These are phyloP conservation scores for Diversispora epigaea DNA, from an alignment of 192 early-diverging fungal genomes.

Conservation along the genomic window DNA sequence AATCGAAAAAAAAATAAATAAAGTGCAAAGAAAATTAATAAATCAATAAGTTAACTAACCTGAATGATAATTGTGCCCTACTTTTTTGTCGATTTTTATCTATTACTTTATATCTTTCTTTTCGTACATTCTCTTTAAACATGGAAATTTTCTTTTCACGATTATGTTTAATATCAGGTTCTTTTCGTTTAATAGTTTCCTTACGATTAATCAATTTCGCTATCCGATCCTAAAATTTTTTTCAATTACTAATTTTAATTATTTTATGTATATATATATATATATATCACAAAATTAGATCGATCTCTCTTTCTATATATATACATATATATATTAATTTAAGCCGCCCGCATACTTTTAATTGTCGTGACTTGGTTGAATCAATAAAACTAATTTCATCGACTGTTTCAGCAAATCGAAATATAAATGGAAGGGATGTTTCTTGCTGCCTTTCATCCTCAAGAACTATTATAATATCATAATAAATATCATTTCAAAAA, in stretches of 20 bases:
- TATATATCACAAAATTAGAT: too few species aligned
- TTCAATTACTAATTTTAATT: background rate
- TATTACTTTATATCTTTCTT: constrained; percentile 52
- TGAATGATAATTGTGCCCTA: background rate
- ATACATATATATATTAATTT: too few species aligned
- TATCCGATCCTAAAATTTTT: constrained; percentile 35
- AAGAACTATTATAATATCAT: background rate
- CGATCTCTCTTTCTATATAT: too few species aligned
- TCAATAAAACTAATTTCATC: constrained; percentile 62
- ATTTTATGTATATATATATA: too few species aligned
- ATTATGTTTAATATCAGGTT: background rate
- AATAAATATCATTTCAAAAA: background rate
- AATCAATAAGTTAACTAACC: constrained; percentile 33
- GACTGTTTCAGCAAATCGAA: constrained; percentile 67
- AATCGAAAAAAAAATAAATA: background rate
- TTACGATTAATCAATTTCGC: constrained; percentile 30
- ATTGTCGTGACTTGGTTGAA: constrained; percentile 48
- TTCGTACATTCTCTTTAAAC: constrained; percentile 35
- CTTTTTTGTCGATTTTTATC: constrained; percentile 43
- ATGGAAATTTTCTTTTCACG: constrained; percentile 17
- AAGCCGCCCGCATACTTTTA: constrained; percentile 42
- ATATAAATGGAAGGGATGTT: constrained; percentile 48
- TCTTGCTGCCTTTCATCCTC: background rate
- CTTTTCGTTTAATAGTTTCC: background rate
- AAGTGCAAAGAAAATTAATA: background rate